These are phyloP conservation scores for Fusarium sp. DNA, from an alignment of 2,329 filamentous ascomycete genomes.

Conservation along the genomic window DNA sequence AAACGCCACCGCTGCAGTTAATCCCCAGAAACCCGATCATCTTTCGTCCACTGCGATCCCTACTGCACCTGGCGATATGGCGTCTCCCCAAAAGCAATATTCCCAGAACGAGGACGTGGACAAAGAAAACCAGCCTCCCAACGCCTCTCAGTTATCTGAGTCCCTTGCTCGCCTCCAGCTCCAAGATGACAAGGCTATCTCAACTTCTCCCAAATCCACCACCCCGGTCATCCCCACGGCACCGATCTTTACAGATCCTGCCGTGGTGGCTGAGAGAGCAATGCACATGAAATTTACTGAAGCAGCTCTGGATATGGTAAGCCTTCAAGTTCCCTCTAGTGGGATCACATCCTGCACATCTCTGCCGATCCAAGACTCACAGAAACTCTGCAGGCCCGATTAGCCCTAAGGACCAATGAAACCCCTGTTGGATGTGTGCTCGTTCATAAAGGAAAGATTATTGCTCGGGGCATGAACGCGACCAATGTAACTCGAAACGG, in stretches of 20 bases:
- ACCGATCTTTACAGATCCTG: conserved; percentile 44
- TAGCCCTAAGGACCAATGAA: conserved; percentile 86
- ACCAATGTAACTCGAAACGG: conserved; percentile 92
- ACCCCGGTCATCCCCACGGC: not conserved
- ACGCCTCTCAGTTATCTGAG: conserved; percentile 6
- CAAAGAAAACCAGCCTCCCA: conserved; percentile 50
- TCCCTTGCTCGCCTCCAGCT: conserved; percentile 39
- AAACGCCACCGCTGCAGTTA: not conserved
- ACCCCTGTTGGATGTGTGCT: conserved; percentile 97
- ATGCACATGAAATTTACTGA: conserved; percentile 74
- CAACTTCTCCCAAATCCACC: conserved; percentile 3
- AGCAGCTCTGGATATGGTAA: conserved; percentile 87
- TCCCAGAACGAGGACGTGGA: conserved; percentile 11
- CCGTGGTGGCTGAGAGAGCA: conserved; percentile 48
- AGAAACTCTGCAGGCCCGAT: conserved; percentile 71
- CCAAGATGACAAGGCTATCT: conserved; percentile 1
- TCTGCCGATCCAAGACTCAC: conserved; percentile 20
- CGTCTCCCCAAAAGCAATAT: conserved; percentile 13
- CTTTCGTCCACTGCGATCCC: conserved; percentile 2
- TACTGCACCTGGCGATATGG: conserved; percentile 35
- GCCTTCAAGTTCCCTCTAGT: conserved; percentile 34
- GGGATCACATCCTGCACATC: not conserved
- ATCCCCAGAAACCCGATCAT: not conserved
- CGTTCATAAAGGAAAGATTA: conserved; percentile 80
- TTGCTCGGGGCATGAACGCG: conserved; percentile 95